Evolutionary conservation across 2,329 filamentous ascomycete species (phyloP).

Genomic region (Aureobasidium sp.): DNA sequence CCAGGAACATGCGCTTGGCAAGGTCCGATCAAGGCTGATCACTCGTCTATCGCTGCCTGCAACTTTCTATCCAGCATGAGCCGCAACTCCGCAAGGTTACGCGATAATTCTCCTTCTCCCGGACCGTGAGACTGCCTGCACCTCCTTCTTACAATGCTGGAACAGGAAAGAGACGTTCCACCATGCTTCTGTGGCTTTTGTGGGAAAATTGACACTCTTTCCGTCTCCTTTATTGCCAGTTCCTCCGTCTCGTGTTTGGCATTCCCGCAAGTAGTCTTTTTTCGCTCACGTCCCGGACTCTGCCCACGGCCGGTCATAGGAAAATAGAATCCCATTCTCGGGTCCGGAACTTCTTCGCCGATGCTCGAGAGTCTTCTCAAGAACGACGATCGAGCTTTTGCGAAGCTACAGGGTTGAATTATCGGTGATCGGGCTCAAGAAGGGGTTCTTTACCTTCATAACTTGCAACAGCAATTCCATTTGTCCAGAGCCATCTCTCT

Average conservation of each 20-base stretch:
- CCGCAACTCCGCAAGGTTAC: neutral
- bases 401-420: neutral
- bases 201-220: neutral
- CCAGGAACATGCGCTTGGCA: slow-evolving; percentile 2
- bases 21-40: neutral
- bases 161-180: slow-evolving; percentile 3
- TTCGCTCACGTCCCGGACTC: neutral
- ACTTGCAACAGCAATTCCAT: neutral
- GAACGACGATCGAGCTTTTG: neutral
- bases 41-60: neutral
- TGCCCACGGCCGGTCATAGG: neutral
- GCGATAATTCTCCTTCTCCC: neutral
- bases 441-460: neutral
- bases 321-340: neutral
- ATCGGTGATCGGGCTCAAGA: neutral
- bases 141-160: neutral
- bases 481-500: neutral
- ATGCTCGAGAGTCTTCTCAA: neutral
- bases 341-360: neutral
- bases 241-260: neutral
- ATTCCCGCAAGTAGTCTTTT: neutral
- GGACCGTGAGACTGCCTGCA: neutral
- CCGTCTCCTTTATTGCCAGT: neutral
- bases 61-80: neutral
- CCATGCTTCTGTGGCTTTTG: slow-evolving; percentile 3